A percentile compares a stretch with the other conserved stretches of the same genome.
These are phyloP conservation scores for Pulicaria dysenterica DNA, from an alignment of 129 eudicot genomes.

Conservation along the genomic window DNA sequence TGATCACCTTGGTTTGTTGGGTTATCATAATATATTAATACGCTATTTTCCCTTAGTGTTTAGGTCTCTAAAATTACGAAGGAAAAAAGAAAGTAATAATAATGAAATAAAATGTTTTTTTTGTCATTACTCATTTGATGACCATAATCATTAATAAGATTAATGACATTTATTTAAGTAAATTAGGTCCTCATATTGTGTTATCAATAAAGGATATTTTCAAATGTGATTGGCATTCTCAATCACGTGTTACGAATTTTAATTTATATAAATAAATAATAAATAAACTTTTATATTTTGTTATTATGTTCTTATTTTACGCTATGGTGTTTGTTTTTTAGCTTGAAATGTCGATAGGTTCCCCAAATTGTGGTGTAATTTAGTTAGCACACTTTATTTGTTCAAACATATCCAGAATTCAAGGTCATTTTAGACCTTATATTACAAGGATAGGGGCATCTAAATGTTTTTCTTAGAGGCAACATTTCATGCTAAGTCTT, in stretches of 20 bases:
- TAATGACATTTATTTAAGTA: too few relatives aligned
- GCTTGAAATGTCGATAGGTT: constrained; percentile 18
- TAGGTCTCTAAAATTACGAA: too few relatives aligned
- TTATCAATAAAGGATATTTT: background rate
- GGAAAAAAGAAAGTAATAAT: too few relatives aligned
- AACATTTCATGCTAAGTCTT: constrained; percentile 29
- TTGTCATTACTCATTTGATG: too few relatives aligned
- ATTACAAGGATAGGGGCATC: constrained; percentile 10
- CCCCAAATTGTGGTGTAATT: constrained; percentile 30
- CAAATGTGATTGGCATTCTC: too few relatives aligned
- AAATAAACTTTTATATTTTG: background rate
- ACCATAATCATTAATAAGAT: too few relatives aligned
- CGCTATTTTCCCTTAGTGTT: too few relatives aligned
- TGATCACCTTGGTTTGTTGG: background rate
- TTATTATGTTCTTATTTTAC: background rate
- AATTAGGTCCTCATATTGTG: background rate
- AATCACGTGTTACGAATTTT: too few relatives aligned
- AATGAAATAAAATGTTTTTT: too few relatives aligned
- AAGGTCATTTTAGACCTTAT: constrained; percentile 27
- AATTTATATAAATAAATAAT: background rate
- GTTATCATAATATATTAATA: background rate
- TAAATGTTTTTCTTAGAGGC: constrained; percentile 26
- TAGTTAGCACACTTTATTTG: constrained; percentile 26
- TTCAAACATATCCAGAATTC: constrained; percentile 20
- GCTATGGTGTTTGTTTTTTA: constrained; percentile 8